phyloP scores from a whole-genome alignment of 306 rosid genomes.

The Amphicarpaea edgeworthii region DNA sequence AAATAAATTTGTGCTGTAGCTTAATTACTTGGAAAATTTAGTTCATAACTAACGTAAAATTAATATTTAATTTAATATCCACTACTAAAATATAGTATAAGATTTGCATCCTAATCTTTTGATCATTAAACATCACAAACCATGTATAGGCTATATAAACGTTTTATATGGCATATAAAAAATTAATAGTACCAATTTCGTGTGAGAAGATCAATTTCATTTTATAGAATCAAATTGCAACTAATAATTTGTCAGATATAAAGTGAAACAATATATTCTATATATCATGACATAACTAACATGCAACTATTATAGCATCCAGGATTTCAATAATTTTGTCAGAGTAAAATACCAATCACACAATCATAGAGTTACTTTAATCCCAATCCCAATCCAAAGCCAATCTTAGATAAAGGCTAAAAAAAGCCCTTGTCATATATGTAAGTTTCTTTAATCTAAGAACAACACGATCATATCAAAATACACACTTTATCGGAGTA shows the following conservation, averaged over 20 bases:
- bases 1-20: neutral
- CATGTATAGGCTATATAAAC: neutral
- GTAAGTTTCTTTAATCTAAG: conserved; percentile 39
- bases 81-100: neutral
- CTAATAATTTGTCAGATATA: neutral
- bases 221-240: neutral
- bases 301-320: conserved; percentile 35
- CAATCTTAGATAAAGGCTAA: conserved; percentile 32
- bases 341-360: conserved; percentile 1
- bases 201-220: conserved; percentile 8
- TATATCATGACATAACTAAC: conserved; percentile 19
- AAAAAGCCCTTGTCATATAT: conserved; percentile 43
- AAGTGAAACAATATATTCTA: conserved; percentile 2
- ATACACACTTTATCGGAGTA: conserved; percentile 49
- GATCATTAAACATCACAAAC: neutral
- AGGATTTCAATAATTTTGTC: neutral
- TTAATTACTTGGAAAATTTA: neutral
- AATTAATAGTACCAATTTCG: neutral
- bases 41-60: neutral
- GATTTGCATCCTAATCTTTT: neutral
- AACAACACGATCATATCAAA: conserved; percentile 47
- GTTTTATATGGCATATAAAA: conserved; percentile 1
- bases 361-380: neutral
- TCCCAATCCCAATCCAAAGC: conserved; percentile 30
- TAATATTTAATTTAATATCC: conserved; percentile 9